Evolutionary conservation across 345 rosid genomes (phyloP), one percentile per base, ranked within the genome.

Genomic region (Mallotus nudiflorus): DNA sequence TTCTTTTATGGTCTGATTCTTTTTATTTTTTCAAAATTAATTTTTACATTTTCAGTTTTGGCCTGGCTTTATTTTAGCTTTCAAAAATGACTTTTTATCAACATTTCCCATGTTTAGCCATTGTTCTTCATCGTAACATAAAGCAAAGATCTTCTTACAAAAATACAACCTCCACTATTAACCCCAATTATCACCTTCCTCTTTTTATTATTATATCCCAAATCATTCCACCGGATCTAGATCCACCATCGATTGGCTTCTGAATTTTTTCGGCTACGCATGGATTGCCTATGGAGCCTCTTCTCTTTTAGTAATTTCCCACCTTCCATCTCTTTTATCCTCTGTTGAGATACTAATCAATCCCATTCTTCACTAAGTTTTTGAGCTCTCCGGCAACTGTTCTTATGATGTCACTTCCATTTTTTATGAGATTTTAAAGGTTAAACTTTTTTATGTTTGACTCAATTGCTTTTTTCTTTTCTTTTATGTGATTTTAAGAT

Each of bases 261-360:
- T 96, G 10, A 96, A 89, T 67, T 88, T 87, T 66, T 79, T 83
- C 28, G 94, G 97, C 75, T 81, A 87, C 91, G 85, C 98, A 83
- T 93, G 98, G 97, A 85, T 88, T 44, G 97, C 96, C 14, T 93
- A 91, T 73, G 96, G 96, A 22, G 97, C 97, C 15, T 93, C 97
- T 69, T 85, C 97, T 63, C 91, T 93, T 65, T 82, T 91, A 22
- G 90, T 91, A 63, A 83, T 93, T 74, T 88, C 97, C 48, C 98
- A 93, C 83, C 76, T 93, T 37, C 98, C 98, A 72, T 91, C 96
- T 24, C 91, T 96, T 44, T 87, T 87, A 64, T 89, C 88, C 70
- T 76, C 70, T 50, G 86, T 86, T 15, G 88, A 93, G 68, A 27
- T 76, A 62, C 62, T 77, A 19, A 71, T 82, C 74, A 96, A 86